These are phyloP conservation scores for Coemansia sp. DNA, from an alignment of 192 early-diverging fungal genomes.

Conservation along the genomic window DNA sequence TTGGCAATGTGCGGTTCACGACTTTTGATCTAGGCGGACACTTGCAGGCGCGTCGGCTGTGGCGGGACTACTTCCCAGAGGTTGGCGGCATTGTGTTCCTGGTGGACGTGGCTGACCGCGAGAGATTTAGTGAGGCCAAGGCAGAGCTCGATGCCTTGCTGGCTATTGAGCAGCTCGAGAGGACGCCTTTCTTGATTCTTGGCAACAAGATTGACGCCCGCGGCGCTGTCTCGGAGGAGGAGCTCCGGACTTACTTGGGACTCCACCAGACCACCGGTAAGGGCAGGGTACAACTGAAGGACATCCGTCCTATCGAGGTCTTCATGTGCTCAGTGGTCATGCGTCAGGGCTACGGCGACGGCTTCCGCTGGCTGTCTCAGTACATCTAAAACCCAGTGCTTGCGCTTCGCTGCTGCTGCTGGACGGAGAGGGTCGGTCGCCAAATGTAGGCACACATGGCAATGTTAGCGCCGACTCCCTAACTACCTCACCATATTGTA, in stretches of 20 bases:
- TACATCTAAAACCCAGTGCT: conserved; percentile 64
- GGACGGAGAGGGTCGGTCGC: background rate
- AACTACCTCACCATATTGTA: background rate
- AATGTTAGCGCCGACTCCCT: background rate
- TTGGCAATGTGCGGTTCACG: conserved; percentile 96
- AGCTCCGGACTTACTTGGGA: conserved; percentile 82
- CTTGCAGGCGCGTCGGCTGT: conserved; percentile 93
- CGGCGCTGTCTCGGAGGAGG: conserved; percentile 93
- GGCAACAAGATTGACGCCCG: conserved; percentile 99
- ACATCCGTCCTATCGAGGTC: conserved; percentile 96
- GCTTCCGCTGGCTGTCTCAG: conserved; percentile 88
- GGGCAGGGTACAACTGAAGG: conserved; percentile 92
- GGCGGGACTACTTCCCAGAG: conserved; percentile 99
- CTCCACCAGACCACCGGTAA: conserved; percentile 98
- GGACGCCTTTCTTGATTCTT: conserved; percentile 92
- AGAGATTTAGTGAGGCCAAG: conserved; percentile 87
- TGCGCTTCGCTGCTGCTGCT: background rate
- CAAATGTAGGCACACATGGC: background rate
- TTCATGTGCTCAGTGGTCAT: conserved; percentile 99
- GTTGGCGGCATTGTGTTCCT: conserved; percentile 98
- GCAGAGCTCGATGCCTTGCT: conserved; percentile 94
- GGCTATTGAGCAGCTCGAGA: conserved; percentile 90
- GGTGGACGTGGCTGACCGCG: conserved; percentile 88
- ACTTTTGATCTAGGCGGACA: conserved; percentile 99
- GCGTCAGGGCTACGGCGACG: conserved; percentile 98